phyloP scores from a whole-genome alignment of 805 yeast species.

The Metschnikowia arizonensis region DNA sequence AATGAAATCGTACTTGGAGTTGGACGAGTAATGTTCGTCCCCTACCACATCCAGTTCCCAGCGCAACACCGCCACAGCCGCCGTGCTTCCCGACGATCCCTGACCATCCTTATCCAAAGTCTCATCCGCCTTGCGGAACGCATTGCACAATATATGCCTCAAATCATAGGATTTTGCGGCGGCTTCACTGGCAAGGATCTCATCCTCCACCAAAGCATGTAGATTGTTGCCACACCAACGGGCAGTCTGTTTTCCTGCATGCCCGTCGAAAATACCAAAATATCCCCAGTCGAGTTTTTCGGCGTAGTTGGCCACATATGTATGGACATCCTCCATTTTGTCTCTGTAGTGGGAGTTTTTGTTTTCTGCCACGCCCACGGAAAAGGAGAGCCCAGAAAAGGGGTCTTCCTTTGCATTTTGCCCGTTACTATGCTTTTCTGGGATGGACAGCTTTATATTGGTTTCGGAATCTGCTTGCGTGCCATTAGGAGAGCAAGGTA shows the following conservation, averaged over 20 bases:
- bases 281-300: constrained; percentile 90
- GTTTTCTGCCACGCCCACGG: constrained; percentile 90
- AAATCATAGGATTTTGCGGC: constrained; percentile 41
- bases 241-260: constrained; percentile 91
- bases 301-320: constrained; percentile 89
- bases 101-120: constrained; percentile 55
- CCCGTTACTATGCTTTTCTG: neutral
- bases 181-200: constrained; percentile 34
- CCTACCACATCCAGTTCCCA: constrained; percentile 54
- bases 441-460: too few relatives aligned
- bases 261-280: constrained; percentile 95
- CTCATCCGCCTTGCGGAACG: constrained; percentile 74
- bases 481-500: too few relatives aligned
- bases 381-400: constrained; percentile 59
- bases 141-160: constrained; percentile 58
- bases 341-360: constrained; percentile 74
- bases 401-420: constrained; percentile 32
- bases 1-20: constrained; percentile 41
- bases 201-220: constrained; percentile 63
- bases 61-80: constrained; percentile 85
- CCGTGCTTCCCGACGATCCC: constrained; percentile 89
- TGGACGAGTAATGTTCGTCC: neutral
- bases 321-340: constrained; percentile 95
- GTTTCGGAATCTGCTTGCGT: too few relatives aligned
- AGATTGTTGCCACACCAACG: constrained; percentile 90